phyloP scores from a whole-genome alignment of 495 filamentous ascomycete genomes.

The Penicillium dipodomyicola region DNA sequence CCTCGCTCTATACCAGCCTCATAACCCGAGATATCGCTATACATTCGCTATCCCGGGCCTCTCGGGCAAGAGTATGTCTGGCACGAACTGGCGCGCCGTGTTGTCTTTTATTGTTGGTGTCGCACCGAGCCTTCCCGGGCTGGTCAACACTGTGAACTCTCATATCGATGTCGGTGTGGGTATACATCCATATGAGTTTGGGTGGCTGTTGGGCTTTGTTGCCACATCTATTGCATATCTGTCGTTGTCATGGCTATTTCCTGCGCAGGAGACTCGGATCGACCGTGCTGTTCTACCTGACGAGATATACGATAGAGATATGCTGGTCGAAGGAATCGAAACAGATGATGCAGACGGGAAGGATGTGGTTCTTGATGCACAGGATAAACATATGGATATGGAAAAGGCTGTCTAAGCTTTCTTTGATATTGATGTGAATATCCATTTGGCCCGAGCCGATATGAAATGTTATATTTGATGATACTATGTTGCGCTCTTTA shows the following conservation, averaged over 20 bases:
- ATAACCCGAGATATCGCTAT: constrained; percentile 50
- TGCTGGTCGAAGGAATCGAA: constrained; percentile 32
- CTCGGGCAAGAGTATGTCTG: constrained; percentile 17
- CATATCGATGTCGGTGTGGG: constrained; percentile 46
- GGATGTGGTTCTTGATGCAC: background rate
- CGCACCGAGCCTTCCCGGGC: constrained; percentile 58
- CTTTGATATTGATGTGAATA: background rate
- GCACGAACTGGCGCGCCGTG: constrained; percentile 65
- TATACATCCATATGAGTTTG: constrained; percentile 53
- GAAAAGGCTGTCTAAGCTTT: background rate
- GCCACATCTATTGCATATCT: constrained; percentile 48
- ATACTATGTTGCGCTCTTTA: background rate
- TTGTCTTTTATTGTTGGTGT: constrained; percentile 62
- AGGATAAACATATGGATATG: constrained; percentile 1
- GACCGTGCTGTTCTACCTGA: constrained; percentile 44
- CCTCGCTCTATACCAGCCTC: constrained; percentile 46
- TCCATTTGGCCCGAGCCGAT: background rate
- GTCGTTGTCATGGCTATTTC: constrained; percentile 38
- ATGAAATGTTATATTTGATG: background rate
- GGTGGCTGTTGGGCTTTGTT: constrained; percentile 55
- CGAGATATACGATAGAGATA: constrained; percentile 45
- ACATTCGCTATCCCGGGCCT: constrained; percentile 34
- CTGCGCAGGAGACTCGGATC: constrained; percentile 38
- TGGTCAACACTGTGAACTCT: constrained; percentile 51
- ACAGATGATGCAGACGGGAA: constrained; percentile 17